phyloP scores from a whole-genome alignment of 106 monocot species.

The Apostasia ramifera region DNA sequence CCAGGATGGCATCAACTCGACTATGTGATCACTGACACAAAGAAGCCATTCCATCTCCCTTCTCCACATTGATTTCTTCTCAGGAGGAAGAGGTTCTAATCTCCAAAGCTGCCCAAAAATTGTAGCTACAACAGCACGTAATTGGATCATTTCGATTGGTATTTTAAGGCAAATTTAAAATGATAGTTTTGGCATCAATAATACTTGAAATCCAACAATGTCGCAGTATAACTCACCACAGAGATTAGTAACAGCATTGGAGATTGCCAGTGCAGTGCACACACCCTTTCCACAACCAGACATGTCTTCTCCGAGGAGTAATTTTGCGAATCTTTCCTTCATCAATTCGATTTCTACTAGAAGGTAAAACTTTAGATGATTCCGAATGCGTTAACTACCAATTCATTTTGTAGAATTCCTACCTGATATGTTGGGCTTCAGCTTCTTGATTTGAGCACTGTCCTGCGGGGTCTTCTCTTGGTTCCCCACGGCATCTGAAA shows the following conservation, averaged over 20 bases:
- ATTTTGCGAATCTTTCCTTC: slow-evolving; percentile 8
- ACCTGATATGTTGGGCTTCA: not conserved
- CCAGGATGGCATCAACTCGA: slow-evolving; percentile 57
- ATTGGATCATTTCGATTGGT: not conserved
- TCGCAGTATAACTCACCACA: not conserved
- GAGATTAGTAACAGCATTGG: slow-evolving; percentile 15
- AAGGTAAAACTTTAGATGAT: not conserved
- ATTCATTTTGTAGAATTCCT: not conserved
- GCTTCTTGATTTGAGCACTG: not conserved
- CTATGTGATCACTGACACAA: slow-evolving; percentile 60
- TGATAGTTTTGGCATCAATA: not conserved
- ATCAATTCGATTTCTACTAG: slow-evolving; percentile 4
- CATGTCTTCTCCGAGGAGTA: slow-evolving; percentile 1
- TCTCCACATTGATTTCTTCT: slow-evolving; percentile 57
- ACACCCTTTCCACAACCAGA: slow-evolving; percentile 13
- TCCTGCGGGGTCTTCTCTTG: not conserved
- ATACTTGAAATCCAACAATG: not conserved
- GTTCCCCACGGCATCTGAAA: not conserved
- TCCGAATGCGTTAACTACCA: not conserved
- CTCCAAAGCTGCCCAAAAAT: slow-evolving; percentile 50
- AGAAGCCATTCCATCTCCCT: slow-evolving; percentile 64
- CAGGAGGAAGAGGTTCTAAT: slow-evolving; percentile 51
- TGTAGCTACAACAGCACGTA: slow-evolving; percentile 31
- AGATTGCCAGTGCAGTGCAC: slow-evolving; percentile 10
- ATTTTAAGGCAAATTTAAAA: not conserved